Percentiles rank a stretch among this genome's conserved stretches.
Evolutionary conservation across 257 asterid genomes (phyloP).

Genomic region (Petrea volubilis): DNA sequence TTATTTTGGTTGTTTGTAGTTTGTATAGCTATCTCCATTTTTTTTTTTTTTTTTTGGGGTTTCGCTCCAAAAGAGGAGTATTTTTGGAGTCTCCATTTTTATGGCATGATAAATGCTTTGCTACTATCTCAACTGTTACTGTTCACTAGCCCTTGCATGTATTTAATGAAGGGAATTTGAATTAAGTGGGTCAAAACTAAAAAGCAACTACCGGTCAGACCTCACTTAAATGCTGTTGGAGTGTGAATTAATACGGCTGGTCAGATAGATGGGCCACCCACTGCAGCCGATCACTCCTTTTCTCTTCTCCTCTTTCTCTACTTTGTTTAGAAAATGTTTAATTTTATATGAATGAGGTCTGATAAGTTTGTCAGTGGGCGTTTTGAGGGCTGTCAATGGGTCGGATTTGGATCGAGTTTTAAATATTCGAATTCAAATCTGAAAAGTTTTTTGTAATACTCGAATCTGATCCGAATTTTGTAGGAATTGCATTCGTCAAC

Average conservation of each 20-base stretch:
- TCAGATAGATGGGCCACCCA: conserved; percentile 17
- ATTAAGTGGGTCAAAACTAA: background rate
- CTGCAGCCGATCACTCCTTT: background rate
- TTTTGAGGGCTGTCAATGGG: too few species aligned
- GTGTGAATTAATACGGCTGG: background rate
- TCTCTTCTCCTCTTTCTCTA: background rate
- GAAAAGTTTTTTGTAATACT: too few species aligned
- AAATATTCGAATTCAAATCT: too few species aligned
- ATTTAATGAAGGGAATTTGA: conserved; percentile 23
- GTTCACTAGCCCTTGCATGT: background rate
- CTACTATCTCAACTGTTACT: conserved; percentile 26
- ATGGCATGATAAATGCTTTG: conserved; percentile 11
- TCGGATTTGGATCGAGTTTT: too few species aligned
- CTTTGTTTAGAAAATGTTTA: background rate
- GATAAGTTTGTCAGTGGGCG: too few species aligned
- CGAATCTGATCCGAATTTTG: too few species aligned
- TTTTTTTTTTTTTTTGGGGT: too few species aligned
- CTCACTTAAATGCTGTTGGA: background rate
- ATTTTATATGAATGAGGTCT: too few species aligned
- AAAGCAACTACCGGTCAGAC: too few species aligned
- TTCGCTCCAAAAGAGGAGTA: too few species aligned
- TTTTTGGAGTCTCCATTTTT: background rate
- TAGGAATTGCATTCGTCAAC: too few species aligned
- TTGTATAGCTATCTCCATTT: background rate
- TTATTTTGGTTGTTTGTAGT: conserved; percentile 10